Evolutionary conservation across 306 rosid genomes (phyloP), one percentile per base, ranked within the genome.

Genomic region (Vicia sativa): DNA sequence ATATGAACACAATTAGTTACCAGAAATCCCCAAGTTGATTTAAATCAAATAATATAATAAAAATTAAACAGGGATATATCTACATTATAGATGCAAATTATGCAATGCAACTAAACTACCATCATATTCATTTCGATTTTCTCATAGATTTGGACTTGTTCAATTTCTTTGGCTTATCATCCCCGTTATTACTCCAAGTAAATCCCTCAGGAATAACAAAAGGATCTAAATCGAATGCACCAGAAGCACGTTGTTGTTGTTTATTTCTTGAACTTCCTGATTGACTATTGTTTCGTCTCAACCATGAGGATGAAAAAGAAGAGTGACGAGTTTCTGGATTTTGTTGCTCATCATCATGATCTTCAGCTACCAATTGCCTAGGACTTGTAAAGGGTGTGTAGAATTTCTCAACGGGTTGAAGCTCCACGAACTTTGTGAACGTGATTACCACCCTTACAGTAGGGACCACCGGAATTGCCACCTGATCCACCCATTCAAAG

Each of bases 401-500:
- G 80, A 93, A 93, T 69, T 82, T 80, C 75, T 93, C 96, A 2
- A 57, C 28, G 3, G 96, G 93, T 70, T 82, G 88, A 19, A 90
- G 89, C 72, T 92, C 96, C 15, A 84, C 90, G 46, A 93, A 90
- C 88, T 93, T 93, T 2, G 98, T 93, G 81, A 93, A 93, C 9
- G 98, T 90, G 71, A 93, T 85, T 76, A 93, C 96, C 44, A 92
- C 98, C 61, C 93, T 90, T 79, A 92, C 98, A 0, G 98, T 93
- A 13, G 96, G 96, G 71, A 93, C 96, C 80, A 87, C 96, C 16
- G 98, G 96, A 11, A 93, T 93, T 6, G 96, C 98, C 65, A 93
- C 77, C 98, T 87, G 89, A 64, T 69, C 57, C 83, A 70, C 77
- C 46, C 64, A 26, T 37, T 6, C 60, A 23, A 41, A 66, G 25